Conservation (phyloP, 192 early-diverging fungal species). For the Mortierella hygrophila region DNA sequence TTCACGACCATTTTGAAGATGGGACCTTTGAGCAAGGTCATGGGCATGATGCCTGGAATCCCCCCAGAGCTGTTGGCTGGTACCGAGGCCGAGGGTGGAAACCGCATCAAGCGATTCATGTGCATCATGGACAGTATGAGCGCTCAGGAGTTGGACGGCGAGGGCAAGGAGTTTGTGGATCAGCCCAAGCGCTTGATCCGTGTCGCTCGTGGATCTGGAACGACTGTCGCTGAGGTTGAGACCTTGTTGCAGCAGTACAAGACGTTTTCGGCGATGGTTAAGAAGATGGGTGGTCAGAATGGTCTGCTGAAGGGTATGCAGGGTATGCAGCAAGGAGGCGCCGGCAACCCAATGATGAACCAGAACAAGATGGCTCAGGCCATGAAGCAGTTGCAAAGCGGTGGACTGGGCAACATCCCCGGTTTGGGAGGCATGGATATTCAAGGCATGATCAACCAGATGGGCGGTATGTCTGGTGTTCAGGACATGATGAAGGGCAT, state of each 20-base stretch:
- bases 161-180: conserved; percentile 84
- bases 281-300: conserved; percentile 93
- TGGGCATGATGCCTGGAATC: conserved; percentile 75
- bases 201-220: conserved; percentile 88
- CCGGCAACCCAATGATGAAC: conserved; percentile 36
- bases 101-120: conserved; percentile 80
- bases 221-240: conserved; percentile 85
- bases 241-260: conserved; percentile 83
- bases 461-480: conserved; percentile 78
- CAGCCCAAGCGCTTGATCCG: conserved; percentile 80
- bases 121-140: conserved; percentile 98
- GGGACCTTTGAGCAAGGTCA: conserved; percentile 93
- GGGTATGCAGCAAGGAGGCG: conserved; percentile 52
- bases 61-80: conserved; percentile 63
- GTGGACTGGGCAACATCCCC: conserved; percentile 36
- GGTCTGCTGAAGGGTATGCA: conserved; percentile 79
- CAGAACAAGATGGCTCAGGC: conserved; percentile 40
- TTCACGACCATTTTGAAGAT: conserved; percentile 89
- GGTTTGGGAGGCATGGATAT: conserved; percentile 72
- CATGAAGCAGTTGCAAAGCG: conserved; percentile 62
- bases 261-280: conserved; percentile 88
- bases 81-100: conserved; percentile 68
- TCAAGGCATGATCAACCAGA: conserved; percentile 79
- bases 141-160: conserved; percentile 88
- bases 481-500: conserved; percentile 76